These are phyloP conservation scores for Hypomyces rosellus DNA, from an alignment of 2,329 filamentous ascomycete genomes.

Conservation along the genomic window DNA sequence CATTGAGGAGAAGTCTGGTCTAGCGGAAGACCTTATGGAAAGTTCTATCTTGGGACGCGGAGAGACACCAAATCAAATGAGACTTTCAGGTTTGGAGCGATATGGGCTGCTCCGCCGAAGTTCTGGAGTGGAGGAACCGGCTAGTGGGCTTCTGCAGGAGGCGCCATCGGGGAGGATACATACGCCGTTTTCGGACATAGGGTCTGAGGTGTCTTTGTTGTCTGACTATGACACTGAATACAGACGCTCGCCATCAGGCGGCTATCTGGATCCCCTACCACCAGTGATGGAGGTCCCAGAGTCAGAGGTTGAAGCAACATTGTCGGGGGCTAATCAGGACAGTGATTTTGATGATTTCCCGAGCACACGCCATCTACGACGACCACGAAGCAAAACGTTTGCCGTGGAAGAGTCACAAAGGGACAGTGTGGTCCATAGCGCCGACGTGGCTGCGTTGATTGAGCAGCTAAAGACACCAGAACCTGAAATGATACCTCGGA, in stretches of 20 bases:
- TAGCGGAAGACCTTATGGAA: constrained; percentile 22
- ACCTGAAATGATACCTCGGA: constrained; percentile 14
- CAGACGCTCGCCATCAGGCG: constrained; percentile 36
- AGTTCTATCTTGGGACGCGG: constrained; percentile 33
- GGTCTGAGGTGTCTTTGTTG: constrained; percentile 6
- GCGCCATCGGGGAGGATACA: constrained; percentile 14
- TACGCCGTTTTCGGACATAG: constrained; percentile 3
- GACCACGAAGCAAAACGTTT: constrained; percentile 27
- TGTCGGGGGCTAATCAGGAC: constrained; percentile 19
- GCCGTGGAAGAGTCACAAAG: constrained; percentile 32
- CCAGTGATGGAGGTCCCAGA: constrained; percentile 48
- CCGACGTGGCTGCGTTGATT: constrained; percentile 33
- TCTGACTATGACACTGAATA: constrained; percentile 27
- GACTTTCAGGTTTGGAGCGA: constrained; percentile 11
- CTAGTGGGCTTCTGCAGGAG: constrained; percentile 26
- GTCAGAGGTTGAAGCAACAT: constrained; percentile 30
- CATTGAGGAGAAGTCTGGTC: not conserved
- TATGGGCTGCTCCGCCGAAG: constrained; percentile 26
- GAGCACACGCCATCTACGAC: constrained; percentile 37
- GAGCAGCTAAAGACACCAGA: constrained; percentile 23
- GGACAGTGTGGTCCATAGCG: constrained; percentile 53
- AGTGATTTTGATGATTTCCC: constrained; percentile 23
- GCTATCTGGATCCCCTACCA: constrained; percentile 29
- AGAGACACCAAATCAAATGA: constrained; percentile 14
- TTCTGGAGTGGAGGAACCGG: constrained; percentile 24